Base-by-base conservation (phyloP, 208 protist genomes). In the Jaenimonas drosophilae region DNA sequence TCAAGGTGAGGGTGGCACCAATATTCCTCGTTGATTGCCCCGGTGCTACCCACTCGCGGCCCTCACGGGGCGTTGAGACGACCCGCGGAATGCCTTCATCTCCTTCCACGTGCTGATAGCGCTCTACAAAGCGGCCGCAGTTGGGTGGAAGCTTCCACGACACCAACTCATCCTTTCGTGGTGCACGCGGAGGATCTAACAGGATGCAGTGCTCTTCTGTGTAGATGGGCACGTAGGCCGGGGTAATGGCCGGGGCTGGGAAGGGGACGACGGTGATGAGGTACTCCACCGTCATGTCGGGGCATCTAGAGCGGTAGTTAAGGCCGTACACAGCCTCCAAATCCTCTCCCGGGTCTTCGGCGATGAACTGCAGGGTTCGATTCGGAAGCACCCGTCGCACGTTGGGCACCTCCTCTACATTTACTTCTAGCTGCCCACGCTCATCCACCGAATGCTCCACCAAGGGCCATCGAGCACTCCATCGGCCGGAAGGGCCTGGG, bases 171-270 rank as follows among this genome's bases (percentile, higher is more conserved):
- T 89, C 84, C 57, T 88, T 89, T n/a, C 59, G 62, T 19, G 60
- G 44, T 11, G 32, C 33, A 0, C 80, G 80, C 25, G 85, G 80
- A 6, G 76, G 58, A 17, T 59, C 34, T 30, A 94, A 49, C 23
- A 53, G 40, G 16, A 90, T 70, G 43, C 80, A 89, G 23, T 32
- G 48, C 3, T 88, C 78, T 49, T 94, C 85, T 23, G 76, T 88
- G 61, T 90, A 89, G 1, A 94, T 42, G 4, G 55, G 48, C 30
- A 74, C 68, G 33, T 64, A 57, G 7, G 59, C 66, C 11, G 80
- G 85, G 1, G 64, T 49, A 27, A 87, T 57, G 17, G 80, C 72
- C 4, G 61, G 40, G 2, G 70, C 70, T 1, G 61, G 54, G 12
- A 82, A 25, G 16, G 85, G 72, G 1, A 80, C 59, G 1, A 94